Conservation (phyloP, 176 grass and related monocot genomes). For the Zea luxurians region DNA sequence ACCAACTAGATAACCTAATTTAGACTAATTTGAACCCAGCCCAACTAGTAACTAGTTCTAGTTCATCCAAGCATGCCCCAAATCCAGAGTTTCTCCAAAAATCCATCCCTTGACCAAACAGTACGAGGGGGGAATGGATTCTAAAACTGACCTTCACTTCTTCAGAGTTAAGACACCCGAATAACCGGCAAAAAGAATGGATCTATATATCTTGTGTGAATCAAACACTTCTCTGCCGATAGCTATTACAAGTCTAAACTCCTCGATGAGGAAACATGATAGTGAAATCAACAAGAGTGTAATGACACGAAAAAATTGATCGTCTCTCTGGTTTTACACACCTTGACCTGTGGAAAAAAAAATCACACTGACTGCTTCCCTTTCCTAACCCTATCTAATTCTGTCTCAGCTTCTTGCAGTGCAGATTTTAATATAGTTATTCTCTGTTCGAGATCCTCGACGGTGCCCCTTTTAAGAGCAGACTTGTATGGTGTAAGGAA, state of each 20-base stretch:
- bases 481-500: conserved; percentile 72
- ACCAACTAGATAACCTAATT: not conserved
- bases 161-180: not conserved
- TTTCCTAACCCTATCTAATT: conserved; percentile 80
- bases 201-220: conserved; percentile 33
- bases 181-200: not conserved
- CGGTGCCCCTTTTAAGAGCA: conserved; percentile 55
- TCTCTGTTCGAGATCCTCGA: conserved; percentile 76
- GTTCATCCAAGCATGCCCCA: not conserved
- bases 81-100: not conserved
- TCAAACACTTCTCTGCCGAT: conserved; percentile 28
- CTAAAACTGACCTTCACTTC: not conserved
- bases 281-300: conserved; percentile 30
- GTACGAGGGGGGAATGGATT: not conserved
- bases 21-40: not conserved
- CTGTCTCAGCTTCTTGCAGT: conserved; percentile 61
- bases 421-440: conserved; percentile 61
- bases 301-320: conserved; percentile 28
- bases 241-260: conserved; percentile 41
- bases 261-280: conserved; percentile 22
- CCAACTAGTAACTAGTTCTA: not conserved
- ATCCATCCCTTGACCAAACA: not conserved
- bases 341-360: conserved; percentile 23
- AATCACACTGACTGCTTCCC: conserved; percentile 72
- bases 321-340: conserved; percentile 20